phyloP scores from a whole-genome alignment of 2,329 filamentous ascomycete species.

The Colletotrichum cuscutae region DNA sequence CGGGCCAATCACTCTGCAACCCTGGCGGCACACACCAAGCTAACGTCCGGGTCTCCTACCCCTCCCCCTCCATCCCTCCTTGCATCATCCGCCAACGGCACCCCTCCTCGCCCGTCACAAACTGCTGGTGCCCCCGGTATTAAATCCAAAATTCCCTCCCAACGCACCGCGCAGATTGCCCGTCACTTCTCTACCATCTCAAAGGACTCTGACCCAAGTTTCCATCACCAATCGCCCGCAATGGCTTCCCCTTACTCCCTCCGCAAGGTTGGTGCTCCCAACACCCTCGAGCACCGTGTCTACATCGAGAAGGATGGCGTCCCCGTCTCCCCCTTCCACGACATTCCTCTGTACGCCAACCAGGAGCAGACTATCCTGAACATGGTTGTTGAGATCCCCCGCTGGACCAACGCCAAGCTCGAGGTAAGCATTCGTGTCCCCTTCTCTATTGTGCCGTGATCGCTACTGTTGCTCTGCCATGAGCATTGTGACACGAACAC shows the following conservation, averaged over 20 bases:
- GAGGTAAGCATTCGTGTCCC: constrained; percentile 74
- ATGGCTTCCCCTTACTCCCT: constrained; percentile 77
- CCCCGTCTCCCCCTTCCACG: constrained; percentile 95
- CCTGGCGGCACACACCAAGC: constrained; percentile 41
- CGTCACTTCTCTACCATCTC: constrained; percentile 60
- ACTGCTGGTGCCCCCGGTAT: constrained; percentile 30
- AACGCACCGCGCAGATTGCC: constrained; percentile 64
- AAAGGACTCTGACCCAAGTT: constrained; percentile 36
- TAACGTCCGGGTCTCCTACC: constrained; percentile 38
- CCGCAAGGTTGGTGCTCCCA: constrained; percentile 88
- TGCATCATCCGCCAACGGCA: constrained; percentile 38
- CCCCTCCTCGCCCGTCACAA: constrained; percentile 31
- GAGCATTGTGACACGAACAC: background rate
- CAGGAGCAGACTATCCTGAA: constrained; percentile 95
- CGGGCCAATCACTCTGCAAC: constrained; percentile 45
- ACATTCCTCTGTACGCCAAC: constrained; percentile 98
- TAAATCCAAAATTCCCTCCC: constrained; percentile 57
- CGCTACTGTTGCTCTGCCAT: background rate
- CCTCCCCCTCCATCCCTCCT: constrained; percentile 45
- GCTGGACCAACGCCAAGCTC: constrained; percentile 99
- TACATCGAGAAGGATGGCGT: constrained; percentile 98
- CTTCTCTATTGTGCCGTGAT: constrained; percentile 18
- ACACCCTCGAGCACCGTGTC: constrained; percentile 97
- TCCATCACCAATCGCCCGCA: constrained; percentile 45
- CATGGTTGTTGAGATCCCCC: constrained; percentile 99